Evolutionary conservation across 768 basidiomycete species (phyloP).

Genomic region (Boletellus emodensis): DNA sequence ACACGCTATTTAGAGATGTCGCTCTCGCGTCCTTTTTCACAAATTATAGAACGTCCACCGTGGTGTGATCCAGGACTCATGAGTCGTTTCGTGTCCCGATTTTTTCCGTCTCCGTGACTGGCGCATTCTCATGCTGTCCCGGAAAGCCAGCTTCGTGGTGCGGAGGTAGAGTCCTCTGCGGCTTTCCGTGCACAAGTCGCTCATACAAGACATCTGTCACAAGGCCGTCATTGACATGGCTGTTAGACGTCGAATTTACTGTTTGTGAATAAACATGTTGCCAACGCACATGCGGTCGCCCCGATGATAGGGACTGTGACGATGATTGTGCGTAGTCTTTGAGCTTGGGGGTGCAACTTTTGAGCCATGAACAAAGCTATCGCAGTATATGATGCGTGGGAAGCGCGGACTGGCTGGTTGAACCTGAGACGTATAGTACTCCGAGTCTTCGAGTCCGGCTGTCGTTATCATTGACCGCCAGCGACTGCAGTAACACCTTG

Average conservation of each 20-base stretch:
- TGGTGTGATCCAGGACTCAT: not conserved
- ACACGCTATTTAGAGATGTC: slow-evolving; percentile 33
- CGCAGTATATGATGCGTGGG: not conserved
- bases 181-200: slow-evolving; percentile 53
- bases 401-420: not conserved
- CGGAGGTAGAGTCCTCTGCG: slow-evolving; percentile 38
- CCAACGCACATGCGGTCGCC: slow-evolving; percentile 53
- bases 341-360: slow-evolving; percentile 43
- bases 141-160: slow-evolving; percentile 7
- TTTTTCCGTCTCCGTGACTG: slow-evolving; percentile 14
- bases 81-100: slow-evolving; percentile 10
- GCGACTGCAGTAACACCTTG: too few relatives aligned
- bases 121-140: slow-evolving; percentile 6
- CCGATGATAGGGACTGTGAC: slow-evolving; percentile 62
- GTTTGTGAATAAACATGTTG: not conserved
- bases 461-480: not conserved
- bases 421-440: too few relatives aligned
- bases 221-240: not conserved
- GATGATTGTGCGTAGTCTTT: slow-evolving; percentile 50
- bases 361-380: slow-evolving; percentile 16
- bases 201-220: slow-evolving; percentile 60
- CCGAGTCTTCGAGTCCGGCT: too few relatives aligned
- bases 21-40: slow-evolving; percentile 10
- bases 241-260: slow-evolving; percentile 8
- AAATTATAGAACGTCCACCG: slow-evolving; percentile 12